phyloP scores from a whole-genome alignment of 2,329 filamentous ascomycete species.

The Nemania sp. region DNA sequence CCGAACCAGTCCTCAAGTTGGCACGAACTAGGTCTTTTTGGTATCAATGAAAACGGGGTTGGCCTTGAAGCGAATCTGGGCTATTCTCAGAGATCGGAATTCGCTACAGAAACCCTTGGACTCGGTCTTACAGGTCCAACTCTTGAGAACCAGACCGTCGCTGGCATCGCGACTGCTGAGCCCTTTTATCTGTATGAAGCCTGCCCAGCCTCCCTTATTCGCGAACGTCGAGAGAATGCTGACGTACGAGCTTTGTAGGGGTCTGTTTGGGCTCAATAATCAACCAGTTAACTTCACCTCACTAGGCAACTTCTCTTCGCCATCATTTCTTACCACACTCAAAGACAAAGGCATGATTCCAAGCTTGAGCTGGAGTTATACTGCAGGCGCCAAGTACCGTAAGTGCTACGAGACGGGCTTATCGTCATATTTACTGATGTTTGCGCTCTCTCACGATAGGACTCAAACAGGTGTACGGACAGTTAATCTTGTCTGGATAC shows the following conservation, averaged over 20 bases:
- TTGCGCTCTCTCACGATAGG: slow-evolving; percentile 31
- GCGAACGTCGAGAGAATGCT: slow-evolving; percentile 1
- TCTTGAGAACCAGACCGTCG: slow-evolving; percentile 42
- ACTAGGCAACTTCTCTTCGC: slow-evolving; percentile 43
- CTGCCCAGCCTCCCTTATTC: neutral
- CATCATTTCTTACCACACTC: slow-evolving; percentile 44
- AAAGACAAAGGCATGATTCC: slow-evolving; percentile 45
- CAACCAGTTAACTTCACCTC: slow-evolving; percentile 46
- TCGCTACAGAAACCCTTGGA: slow-evolving; percentile 38
- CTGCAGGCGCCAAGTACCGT: slow-evolving; percentile 48
- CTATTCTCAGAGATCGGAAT: slow-evolving; percentile 39
- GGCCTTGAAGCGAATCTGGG: slow-evolving; percentile 46
- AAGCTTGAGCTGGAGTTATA: slow-evolving; percentile 50
- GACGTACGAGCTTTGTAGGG: slow-evolving; percentile 33
- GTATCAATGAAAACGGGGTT: slow-evolving; percentile 44
- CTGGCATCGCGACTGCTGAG: slow-evolving; percentile 40
- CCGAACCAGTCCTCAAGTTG: slow-evolving; percentile 44
- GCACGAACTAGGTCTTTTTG: slow-evolving; percentile 40
- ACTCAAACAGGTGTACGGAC: slow-evolving; percentile 45
- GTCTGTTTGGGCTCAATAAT: slow-evolving; percentile 46
- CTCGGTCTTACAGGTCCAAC: slow-evolving; percentile 41
- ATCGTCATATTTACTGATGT: neutral
- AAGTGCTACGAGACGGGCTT: slow-evolving; percentile 21
- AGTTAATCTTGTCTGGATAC: slow-evolving; percentile 48
- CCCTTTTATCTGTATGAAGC: slow-evolving; percentile 45